phyloP scores from a whole-genome alignment of 2,329 filamentous ascomycete species.

The Thelonectria rubi region DNA sequence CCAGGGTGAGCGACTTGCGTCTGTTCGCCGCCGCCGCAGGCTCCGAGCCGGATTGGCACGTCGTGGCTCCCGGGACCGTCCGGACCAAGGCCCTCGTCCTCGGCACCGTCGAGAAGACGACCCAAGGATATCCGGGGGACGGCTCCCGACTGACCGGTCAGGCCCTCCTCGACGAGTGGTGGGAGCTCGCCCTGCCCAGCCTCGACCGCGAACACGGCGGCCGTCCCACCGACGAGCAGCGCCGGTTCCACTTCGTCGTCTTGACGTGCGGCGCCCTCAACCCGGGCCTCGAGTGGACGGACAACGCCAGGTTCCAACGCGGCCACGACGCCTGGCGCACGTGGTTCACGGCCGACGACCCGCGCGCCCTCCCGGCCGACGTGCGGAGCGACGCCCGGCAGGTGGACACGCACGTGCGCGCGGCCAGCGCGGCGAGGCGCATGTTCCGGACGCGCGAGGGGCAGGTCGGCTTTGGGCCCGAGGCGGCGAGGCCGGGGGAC shows the following conservation, averaged over 20 bases:
- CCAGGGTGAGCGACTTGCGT: constrained; percentile 2
- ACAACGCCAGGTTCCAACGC: not conserved
- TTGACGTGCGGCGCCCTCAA: not conserved
- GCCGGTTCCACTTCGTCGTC: not conserved
- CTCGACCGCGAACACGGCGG: not conserved
- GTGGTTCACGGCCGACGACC: constrained; percentile 16
- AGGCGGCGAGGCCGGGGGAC: not conserved
- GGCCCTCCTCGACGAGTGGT: not conserved
- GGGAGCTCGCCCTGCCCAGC: not conserved
- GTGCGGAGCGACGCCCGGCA: not conserved
- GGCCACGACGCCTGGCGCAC: constrained; percentile 9
- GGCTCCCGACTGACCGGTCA: not conserved
- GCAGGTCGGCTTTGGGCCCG: constrained; percentile 8
- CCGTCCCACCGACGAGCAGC: not conserved
- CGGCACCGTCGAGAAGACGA: not conserved
- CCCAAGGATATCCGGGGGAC: not conserved
- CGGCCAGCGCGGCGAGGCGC: not conserved
- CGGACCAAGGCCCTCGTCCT: not conserved
- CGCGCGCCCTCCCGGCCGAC: not conserved
- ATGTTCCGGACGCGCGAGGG: constrained; percentile 3
- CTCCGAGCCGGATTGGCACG: not conserved
- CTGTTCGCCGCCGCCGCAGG: constrained; percentile 3
- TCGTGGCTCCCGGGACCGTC: not conserved
- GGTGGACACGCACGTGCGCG: constrained; percentile 13
- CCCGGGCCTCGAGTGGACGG: not conserved